These are phyloP conservation scores for Boletellus ananas DNA, from an alignment of 768 basidiomycete species.

Conservation along the genomic window DNA sequence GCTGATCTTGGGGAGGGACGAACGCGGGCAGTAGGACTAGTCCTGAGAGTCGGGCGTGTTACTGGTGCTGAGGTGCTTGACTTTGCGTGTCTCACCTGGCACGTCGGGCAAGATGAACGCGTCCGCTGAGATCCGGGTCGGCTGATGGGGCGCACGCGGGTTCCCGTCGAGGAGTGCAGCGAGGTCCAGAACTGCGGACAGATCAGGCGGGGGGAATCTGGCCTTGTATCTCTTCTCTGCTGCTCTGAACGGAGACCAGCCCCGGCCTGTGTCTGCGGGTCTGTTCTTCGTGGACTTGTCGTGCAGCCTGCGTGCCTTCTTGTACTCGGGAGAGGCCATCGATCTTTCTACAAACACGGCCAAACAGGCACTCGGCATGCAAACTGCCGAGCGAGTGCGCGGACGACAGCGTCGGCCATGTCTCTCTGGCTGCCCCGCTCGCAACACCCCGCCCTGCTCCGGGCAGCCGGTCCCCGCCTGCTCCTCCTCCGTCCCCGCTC, in stretches of 20 bases:
- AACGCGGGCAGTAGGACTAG: constrained; percentile 81
- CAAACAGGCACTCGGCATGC: constrained; percentile 15
- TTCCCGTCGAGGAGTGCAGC: constrained; percentile 35
- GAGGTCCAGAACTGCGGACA: constrained; percentile 66
- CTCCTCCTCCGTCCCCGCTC: constrained; percentile 8
- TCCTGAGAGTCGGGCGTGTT: constrained; percentile 46
- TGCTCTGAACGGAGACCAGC: constrained; percentile 72
- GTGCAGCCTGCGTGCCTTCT: constrained; percentile 54
- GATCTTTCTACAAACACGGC: constrained; percentile 27
- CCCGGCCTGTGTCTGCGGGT: constrained; percentile 38
- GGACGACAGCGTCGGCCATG: constrained; percentile 42
- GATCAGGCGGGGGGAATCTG: constrained; percentile 72
- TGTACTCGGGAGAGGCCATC: constrained; percentile 41
- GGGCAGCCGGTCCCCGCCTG: constrained; percentile 28
- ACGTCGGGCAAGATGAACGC: constrained; percentile 28
- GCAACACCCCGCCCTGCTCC: constrained; percentile 38
- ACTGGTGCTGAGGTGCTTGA: neutral
- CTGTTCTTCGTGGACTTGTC: constrained; percentile 59
- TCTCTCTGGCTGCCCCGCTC: constrained; percentile 74
- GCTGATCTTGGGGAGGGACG: constrained; percentile 59
- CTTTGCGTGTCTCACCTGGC: constrained; percentile 34
- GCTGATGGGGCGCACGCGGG: neutral
- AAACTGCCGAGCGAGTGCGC: constrained; percentile 1
- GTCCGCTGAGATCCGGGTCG: constrained; percentile 1
- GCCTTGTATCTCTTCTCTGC: constrained; percentile 82